phyloP scores from a whole-genome alignment of 2,329 filamentous ascomycete genomes.

The Penicillium palitans region DNA sequence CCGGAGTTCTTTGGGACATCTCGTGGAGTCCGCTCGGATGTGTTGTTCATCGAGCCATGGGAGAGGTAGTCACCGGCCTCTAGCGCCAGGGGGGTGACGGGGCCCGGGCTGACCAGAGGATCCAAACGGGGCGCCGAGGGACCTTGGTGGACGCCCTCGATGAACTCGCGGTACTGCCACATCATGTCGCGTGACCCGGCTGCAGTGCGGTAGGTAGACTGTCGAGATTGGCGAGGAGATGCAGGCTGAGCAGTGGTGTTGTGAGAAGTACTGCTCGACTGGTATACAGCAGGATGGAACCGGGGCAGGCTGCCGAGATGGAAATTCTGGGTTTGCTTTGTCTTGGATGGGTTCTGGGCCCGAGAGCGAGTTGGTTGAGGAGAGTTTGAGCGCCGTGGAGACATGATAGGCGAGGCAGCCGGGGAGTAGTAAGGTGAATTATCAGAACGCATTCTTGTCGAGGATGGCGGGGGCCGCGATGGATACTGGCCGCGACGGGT shows the following conservation, averaged over 20 bases:
- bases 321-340: slow-evolving; percentile 41
- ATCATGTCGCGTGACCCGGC: slow-evolving; percentile 41
- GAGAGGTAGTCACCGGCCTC: slow-evolving; percentile 45
- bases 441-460: slow-evolving; percentile 36
- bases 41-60: slow-evolving; percentile 31
- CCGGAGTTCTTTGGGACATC: slow-evolving; percentile 22
- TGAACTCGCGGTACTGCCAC: slow-evolving; percentile 46
- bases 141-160: slow-evolving; percentile 38
- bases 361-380: slow-evolving; percentile 38
- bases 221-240: slow-evolving; percentile 36
- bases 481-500: slow-evolving; percentile 18
- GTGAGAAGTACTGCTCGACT: slow-evolving; percentile 29
- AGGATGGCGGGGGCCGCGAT: background rate
- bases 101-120: slow-evolving; percentile 48
- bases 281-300: slow-evolving; percentile 49
- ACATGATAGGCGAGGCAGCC: slow-evolving; percentile 35
- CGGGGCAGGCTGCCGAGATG: slow-evolving; percentile 46
- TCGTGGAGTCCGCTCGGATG: slow-evolving; percentile 21
- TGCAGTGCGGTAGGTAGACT: slow-evolving; percentile 34
- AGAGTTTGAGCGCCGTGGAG: slow-evolving; percentile 36
- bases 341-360: slow-evolving; percentile 36
- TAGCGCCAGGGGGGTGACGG: slow-evolving; percentile 48
- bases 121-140: slow-evolving; percentile 49
- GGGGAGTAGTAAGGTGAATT: slow-evolving; percentile 36
- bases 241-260: slow-evolving; percentile 30